Base-by-base conservation (phyloP, 2,329 filamentous ascomycete genomes). In the Calonectria crousiana region DNA sequence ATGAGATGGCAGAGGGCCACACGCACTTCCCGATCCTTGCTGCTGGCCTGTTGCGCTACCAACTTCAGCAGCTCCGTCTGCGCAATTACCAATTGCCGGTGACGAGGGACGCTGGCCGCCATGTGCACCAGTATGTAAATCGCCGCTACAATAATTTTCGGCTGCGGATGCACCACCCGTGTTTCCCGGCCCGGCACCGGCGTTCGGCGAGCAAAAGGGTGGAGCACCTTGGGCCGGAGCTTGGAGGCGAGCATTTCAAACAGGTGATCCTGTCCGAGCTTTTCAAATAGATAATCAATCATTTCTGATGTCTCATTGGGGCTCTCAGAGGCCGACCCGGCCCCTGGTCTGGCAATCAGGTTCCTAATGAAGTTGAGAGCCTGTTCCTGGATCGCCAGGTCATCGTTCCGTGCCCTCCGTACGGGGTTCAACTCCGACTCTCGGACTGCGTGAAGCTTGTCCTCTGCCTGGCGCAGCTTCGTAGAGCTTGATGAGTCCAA, bases 291-390 rank as follows among this genome's bases (percentile, higher is more conserved):
- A 80, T 94, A 93, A 81, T 98, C 95, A 75, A 98, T 95, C 92
- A 98, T 96, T 69, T 92, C 90, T 3, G 90, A 88, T 34, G 89
- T 90, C 73, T 90, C 90, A 67, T 84, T 83, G 9, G 86, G 83
- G 18, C 85, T 84, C 20, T 90, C 85, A 87, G 91, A 74, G 83
- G 88, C 78, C 85, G 89, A 78, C 84, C 91, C 78, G 84, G 87
- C 74, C 18, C 84, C 83, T 10, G 85, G 83, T 65, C 93, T 91
- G 72, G 93, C 94, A 77, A 98, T 94, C 38, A 98, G 88, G 84
- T 99, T 99, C 69, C 96, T 91, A 75, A 99, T 92, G 78, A 98
- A 93, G 79, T 97, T 94, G 23, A 98, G 90, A 0, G 93, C 95
- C 84, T 98, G 96, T 82, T 98, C 95, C 84, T 98, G 96, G 34